Base-by-base conservation (phyloP, 495 filamentous ascomycete genomes). In the Podospora anserina region DNA sequence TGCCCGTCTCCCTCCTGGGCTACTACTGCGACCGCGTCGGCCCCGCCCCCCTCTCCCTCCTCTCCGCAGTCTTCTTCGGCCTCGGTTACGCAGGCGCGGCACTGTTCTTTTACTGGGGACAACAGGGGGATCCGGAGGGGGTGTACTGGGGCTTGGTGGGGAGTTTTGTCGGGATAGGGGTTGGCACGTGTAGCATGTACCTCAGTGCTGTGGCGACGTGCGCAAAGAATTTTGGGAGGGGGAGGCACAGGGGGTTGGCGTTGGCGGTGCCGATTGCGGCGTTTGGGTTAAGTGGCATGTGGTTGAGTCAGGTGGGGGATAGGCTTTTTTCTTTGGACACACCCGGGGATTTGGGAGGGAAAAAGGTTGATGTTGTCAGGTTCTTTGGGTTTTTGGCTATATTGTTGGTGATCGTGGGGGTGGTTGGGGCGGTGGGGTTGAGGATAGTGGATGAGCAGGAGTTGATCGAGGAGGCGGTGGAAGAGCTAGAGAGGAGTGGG, bases 191-290 rank as follows among this genome's bases (percentile, higher is more conserved):
- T 68, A 85, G 85, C 73, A 92, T 98, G 89, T 97, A 98, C 76
- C 76, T 97, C 28, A 84, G 87, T 49, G 91, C 91, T 0, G 90
- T 99, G 32, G 93, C 95, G 26, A 97, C 94, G 2, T 97, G 93
- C 68, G 95, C 94, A 27, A 99, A 99, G 87, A 98, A 97, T 78
- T 97, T 98, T 77, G 92, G 94, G 20, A 83, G 89, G 54, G 92
- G 93, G 3, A 93, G 90, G 74, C 88, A 96, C 72, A 91, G 93
- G 75, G 94, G 95, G 0, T 77, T 99, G 66, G 93, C 96, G 74
- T 81, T 99, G 64, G 94, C 94, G 26, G 78, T 92, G 63, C 95
- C 95, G 6, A 97, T 99, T 81, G 92, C 95, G 0, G 88, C 90
- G 3, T 96, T 97, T 76, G 95, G 95, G 13, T 79, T 99, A 61